Conservation (phyloP, 1,139 yeast genomes). For the Hansenula lynferdii region DNA sequence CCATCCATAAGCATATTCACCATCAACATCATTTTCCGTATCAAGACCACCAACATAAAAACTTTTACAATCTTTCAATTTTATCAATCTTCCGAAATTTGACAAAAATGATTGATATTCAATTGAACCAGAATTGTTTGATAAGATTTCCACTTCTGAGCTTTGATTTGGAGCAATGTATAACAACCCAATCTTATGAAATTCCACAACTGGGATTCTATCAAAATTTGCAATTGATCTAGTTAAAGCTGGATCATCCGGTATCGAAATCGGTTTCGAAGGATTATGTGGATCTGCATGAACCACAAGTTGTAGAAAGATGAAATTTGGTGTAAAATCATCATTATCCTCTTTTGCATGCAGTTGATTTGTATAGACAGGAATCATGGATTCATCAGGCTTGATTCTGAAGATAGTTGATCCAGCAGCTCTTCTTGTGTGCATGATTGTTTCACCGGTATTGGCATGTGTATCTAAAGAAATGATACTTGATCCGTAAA, state of each 20-base stretch:
- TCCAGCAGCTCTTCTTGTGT: conserved; percentile 67
- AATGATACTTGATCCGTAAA: conserved; percentile 53
- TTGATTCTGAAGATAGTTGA: conserved; percentile 42
- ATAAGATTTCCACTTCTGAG: conserved; percentile 58
- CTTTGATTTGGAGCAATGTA: conserved; percentile 69
- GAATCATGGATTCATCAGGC: conserved; percentile 39
- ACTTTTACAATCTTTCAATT: conserved; percentile 47
- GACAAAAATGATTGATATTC: conserved; percentile 56
- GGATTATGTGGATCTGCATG: conserved; percentile 16
- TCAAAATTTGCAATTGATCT: conserved; percentile 68
- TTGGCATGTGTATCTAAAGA: conserved; percentile 49
- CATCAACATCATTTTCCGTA: conserved; percentile 63
- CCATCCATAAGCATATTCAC: conserved; percentile 74
- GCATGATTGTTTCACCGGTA: conserved; percentile 50
- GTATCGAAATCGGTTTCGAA: conserved; percentile 35
- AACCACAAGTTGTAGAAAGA: conserved; percentile 36
- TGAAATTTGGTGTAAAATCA: conserved; percentile 34
- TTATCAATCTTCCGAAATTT: conserved; percentile 53
- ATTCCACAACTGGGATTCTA: conserved; percentile 72
- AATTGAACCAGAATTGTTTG: conserved; percentile 60
- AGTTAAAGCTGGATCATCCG: conserved; percentile 47
- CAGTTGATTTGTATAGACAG: conserved; percentile 27
- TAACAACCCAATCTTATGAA: conserved; percentile 73
- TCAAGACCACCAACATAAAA: conserved; percentile 81
- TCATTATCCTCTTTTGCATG: conserved; percentile 14